Evolutionary conservation across 352 stramenopile species (phyloP), one percentile per base, ranked within the genome.

Genomic region (Globisporangium emineosum): DNA sequence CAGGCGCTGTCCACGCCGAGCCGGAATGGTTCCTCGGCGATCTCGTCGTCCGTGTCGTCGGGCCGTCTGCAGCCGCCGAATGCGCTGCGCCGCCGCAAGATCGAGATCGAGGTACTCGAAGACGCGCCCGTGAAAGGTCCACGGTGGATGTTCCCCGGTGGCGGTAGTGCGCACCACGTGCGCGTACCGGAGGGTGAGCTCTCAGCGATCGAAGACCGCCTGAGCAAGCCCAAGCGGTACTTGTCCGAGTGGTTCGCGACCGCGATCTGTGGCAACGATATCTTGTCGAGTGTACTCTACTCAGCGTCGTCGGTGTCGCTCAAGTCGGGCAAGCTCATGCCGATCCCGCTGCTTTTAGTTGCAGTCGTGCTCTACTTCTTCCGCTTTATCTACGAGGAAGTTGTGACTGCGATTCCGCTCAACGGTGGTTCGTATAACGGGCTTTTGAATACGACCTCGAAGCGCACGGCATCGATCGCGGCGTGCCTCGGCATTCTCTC

Each of bases 381-480:
- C 62, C 78, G 79, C 25, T 88, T 88, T 61, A 94, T 97, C 21
- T 96, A 97, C 69, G 79, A 83, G 47, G 90, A 97, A 64, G 90
- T 88, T 5, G 90, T 96, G 33, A 94, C 79, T 12, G 90, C 90
- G 5, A 83, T 97, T 45, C 89, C 89, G 10, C 79, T 95, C 64
- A 97, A 97, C 73, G 90, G 90, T 10, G 90, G 90, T 19, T 90
- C 86, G 10, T 97, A 97, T 72, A 97, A 96, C 66, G 82, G 90
- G 1, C 76, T 97, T 29, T 64, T 97, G 9, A 97, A 97, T 72
- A 91, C 86, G 21, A 97, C 88, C 29, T 91, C 73, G 27, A 97
- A 97, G 71, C 75, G 79, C 42, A 76, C 92, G n/a, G 89, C 90
- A 3, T 86, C 86, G 0, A 73, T 95, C 10, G 87, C 88, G 3